Evolutionary conservation across 495 filamentous ascomycete species (phyloP), one percentile per base, ranked within the genome.

Genomic region (Parmelia sp.): DNA sequence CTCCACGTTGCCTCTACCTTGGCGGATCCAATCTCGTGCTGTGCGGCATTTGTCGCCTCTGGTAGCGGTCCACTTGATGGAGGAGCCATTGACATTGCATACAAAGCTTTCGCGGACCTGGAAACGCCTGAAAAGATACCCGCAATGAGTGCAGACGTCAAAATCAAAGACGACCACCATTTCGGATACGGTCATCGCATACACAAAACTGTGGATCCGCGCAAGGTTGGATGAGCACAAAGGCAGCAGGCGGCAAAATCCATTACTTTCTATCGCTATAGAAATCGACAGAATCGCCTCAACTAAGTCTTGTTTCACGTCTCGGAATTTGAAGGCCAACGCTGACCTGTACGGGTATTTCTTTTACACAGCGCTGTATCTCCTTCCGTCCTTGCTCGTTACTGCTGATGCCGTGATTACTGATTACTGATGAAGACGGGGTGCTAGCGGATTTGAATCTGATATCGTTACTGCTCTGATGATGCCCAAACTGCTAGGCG

Each of bases 321-420:
- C 73, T 42, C 67, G 82, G n/a, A 74, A 77, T 9, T 66, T 84
- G 42, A 78, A 78, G 27, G 75, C 78, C 3, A 84, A 84, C 67
- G 82, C 83, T 23, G 82, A 84, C 65, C 73, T 84, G 23, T 84
- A 80, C 70, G 75, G 74, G 8, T 71, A 70, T 15, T 78, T 84
- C 55, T 72, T 79, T 14, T 84, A 82, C 53, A 78, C 73, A 12
- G 79, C 80, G 4, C 71, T 84, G 82, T 71, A 61, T n/a, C n/a
- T n/a, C n/a, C n/a, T n/a, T n/a, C n/a, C n/a, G n/a, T n/a, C n/a
- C n/a, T n/a, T n/a, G n/a, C n/a, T n/a, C n/a, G n/a, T n/a, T n/a
- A n/a, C n/a, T n/a, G n/a, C n/a, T n/a, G n/a, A n/a, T n/a, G n/a
- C n/a, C n/a, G n/a, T n/a, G n/a, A n/a, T n/a, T n/a, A n/a, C n/a